Evolutionary conservation across 1,139 yeast species (phyloP), one percentile per base, ranked within the genome.

Genomic region (Petasospora fabianii): DNA sequence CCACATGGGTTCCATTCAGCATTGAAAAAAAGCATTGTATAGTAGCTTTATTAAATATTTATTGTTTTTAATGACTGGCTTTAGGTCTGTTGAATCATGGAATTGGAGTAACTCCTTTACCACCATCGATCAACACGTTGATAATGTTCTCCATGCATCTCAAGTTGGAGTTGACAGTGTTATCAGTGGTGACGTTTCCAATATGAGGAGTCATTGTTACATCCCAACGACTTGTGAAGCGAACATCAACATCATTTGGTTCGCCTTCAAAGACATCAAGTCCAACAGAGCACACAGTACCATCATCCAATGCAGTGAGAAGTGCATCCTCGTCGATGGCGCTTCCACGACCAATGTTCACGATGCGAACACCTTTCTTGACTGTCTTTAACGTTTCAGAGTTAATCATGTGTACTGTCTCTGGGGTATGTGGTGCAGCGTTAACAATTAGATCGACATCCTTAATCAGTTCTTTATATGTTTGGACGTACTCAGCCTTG

Each of bases 321-420:
- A 88, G 65, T 1, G 82, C 95, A 14, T 70, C 68, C 53, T 85
- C 95, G 55, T 87, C 84, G 43, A 88, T 69, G 24, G 86, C 76
- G 7, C 71, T 58, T 0, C 96, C 96, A 50, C 96, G 72, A 1
- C 97, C 96, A 27, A 85, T 80, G 58, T 87, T 87, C 39, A 87
- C 82, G 24, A 87, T 66, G 47, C 87, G 68, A 13, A 82, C 72
- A 4, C 84, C 85, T 18, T 61, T 59, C 48, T 83, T 74, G 32
- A 69, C 60, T 42, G 58, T 49, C 10, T 62, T 59, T 14, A 85
- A 67, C 1, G 79, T 56, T 1, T 67, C 53, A 20, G 56, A 60
- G 52, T 82, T 74, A 41, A 84, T 64, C 53, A 84, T 58, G 50
- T 81, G 72, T 14, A 62, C 56, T 0, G 94, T 84, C 20, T 71